Conservation (phyloP, 768 basidiomycete genomes). For the Imleria badia region DNA sequence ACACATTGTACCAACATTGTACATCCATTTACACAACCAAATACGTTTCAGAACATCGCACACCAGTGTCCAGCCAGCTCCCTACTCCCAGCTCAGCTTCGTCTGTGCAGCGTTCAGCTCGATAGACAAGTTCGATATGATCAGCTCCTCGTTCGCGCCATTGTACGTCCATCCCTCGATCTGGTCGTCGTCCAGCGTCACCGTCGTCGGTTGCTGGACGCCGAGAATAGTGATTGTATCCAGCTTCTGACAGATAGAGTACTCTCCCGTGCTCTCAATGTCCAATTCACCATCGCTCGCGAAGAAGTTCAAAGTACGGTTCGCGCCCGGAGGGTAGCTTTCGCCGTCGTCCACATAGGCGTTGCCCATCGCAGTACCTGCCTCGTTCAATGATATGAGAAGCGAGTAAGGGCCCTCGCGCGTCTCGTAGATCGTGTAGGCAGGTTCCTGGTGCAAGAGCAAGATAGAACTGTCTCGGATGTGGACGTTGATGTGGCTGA, state of each 20-base stretch:
- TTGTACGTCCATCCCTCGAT: slow-evolving; percentile 42
- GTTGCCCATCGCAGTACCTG: slow-evolving; percentile 53
- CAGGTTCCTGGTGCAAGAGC: slow-evolving; percentile 60
- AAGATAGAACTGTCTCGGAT: slow-evolving; percentile 68
- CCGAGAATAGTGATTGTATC: slow-evolving; percentile 60
- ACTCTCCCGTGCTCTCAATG: slow-evolving; percentile 36
- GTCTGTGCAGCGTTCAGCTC: slow-evolving; percentile 42
- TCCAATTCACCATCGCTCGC: slow-evolving; percentile 36
- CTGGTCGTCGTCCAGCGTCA: slow-evolving; percentile 39
- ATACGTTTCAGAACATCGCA: no score
- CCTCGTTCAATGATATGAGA: slow-evolving; percentile 51
- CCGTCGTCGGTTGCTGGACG: slow-evolving; percentile 40
- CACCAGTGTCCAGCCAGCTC: no score
- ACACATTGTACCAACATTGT: no score
- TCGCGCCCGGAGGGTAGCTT: slow-evolving; percentile 55
- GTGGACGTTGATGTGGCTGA: slow-evolving; percentile 76
- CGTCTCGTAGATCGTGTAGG: slow-evolving; percentile 69
- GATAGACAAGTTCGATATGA: slow-evolving; percentile 36
- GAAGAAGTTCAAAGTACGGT: slow-evolving; percentile 45
- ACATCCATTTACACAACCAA: no score
- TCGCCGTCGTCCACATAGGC: slow-evolving; percentile 74
- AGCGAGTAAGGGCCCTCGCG: slow-evolving; percentile 59
- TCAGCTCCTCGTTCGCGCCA: slow-evolving; percentile 39
- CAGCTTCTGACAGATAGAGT: slow-evolving; percentile 43
- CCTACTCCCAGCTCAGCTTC: slow-evolving; percentile 36